Base-by-base conservation (phyloP, 176 grass and related monocot genomes). In the Oryza rufipogon region DNA sequence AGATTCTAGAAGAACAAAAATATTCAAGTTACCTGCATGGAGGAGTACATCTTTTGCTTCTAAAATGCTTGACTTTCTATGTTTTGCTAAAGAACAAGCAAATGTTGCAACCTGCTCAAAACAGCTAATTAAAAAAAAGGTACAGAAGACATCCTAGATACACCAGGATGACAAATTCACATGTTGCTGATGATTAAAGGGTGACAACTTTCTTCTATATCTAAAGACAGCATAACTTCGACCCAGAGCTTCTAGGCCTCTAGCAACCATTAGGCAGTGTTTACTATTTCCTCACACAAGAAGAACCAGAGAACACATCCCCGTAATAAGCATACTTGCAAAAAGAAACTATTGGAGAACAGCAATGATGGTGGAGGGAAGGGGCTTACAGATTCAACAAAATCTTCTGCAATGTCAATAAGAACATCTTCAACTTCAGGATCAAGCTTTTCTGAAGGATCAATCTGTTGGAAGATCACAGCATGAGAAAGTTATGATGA, bases 11-110 rank as follows among this genome's bases (percentile, higher is more conserved):
- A 73, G 11, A 73, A 83, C 12, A 32, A 64, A 66, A 84, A 47
- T 32, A 68, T 44, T 56, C 25, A 56, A 15, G 36, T 91, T 86
- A 99, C 96, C 96, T 82, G 88, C 96, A 99, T 99, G 89, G 32
- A 99, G 93, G 33, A 94, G 93, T 86, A 99, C 86, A 85, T 96
- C 93, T 90, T 94, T 96, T 83, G 93, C 87, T 90, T 99, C 96
- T 80, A 99, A 81, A 64, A 86, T 94, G 68, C 49, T 75, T 61
- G 93, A 94, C 76, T 96, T 99, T 92, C 96, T 90, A 88, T 99
- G 96, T 73, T 99, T 99, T 83, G 93, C 93, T 86, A 99, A 94
- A 76, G 93, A 89, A 87, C 96, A 96, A 82, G 93, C 90, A 89
- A 94, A 99, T n/a, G 90, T 91, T 45, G 90, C 80, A 6, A 96